Evolutionary conservation across 345 rosid genomes (phyloP), one percentile per base, ranked within the genome.

Genomic region (Brassica rapa): DNA sequence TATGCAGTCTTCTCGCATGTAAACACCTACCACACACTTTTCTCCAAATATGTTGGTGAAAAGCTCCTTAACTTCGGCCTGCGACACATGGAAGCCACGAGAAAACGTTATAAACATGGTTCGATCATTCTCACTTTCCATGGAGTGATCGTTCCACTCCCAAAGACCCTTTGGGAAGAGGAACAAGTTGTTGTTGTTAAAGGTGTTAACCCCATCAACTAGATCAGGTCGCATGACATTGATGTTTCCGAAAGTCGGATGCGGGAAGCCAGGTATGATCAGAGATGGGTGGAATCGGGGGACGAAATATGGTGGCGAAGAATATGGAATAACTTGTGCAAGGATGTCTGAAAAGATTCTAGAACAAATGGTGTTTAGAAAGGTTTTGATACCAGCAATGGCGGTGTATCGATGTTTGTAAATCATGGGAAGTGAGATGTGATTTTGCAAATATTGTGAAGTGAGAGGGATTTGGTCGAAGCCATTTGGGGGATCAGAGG

Each of bases 81-180:
- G 69, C 0, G 88, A 39, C n/a, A 87, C 86, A 0, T 86, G 85
- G 73, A 80, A 87, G 0, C 86, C 89, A 43, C 86, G 73, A 5
- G 89, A 87, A 60, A 87, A 87, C 0, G 89, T 87, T 6, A 87
- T 8, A n/a, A 87, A 85, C 86, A 87, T 68, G 0, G 86, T 87
- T 9, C 72, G 70, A 1, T 87, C 89, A 1, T 80, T 79, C 3
- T 77, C 83, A 2, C 79, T 73, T 0, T 76, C 74, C 4, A 24
- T 67, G 32, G 66, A 66, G 0, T 0, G n/a, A 37, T 86, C 65
- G 37, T 72, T 73, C 89, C 88, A 87, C 8, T 53, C 79, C 89
- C 89, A 87, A 3, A 85, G 0, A 10, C 83, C 85, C 6, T 66
- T 63, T 23, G 62, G 10, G 0, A 32, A 32, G 0, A 62, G 7